Evolutionary conservation across 306 rosid genomes (phyloP).

Genomic region (Lupinus albus): DNA sequence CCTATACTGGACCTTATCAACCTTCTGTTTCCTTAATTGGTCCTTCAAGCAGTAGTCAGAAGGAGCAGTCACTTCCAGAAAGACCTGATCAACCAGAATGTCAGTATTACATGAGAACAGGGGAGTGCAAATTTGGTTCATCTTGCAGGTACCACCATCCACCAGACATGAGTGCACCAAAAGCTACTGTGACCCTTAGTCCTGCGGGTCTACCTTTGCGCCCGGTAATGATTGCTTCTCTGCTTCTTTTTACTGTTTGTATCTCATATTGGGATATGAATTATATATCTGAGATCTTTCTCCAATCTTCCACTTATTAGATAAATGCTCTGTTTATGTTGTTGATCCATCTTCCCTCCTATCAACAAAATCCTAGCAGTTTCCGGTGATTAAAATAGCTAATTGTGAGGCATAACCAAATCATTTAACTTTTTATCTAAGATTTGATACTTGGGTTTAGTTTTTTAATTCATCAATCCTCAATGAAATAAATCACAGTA

Average conservation of each 20-base stretch:
- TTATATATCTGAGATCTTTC: slow-evolving; percentile 7
- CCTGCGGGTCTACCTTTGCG: slow-evolving; percentile 86
- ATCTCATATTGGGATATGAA: slow-evolving; percentile 39
- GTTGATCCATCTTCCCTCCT: slow-evolving; percentile 6
- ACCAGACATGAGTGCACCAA: slow-evolving; percentile 61
- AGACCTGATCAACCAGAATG: slow-evolving; percentile 90
- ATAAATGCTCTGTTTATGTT: neutral
- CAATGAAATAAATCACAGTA: neutral
- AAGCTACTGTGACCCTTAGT: slow-evolving; percentile 58
- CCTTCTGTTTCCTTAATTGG: slow-evolving; percentile 62
- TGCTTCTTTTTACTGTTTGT: slow-evolving; percentile 28
- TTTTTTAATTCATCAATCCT: neutral
- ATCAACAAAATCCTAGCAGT: slow-evolving; percentile 15
- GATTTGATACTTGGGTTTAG: slow-evolving; percentile 29
- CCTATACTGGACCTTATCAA: slow-evolving; percentile 69
- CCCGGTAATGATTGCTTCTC: slow-evolving; percentile 68
- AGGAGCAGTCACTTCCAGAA: slow-evolving; percentile 71
- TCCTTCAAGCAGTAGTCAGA: slow-evolving; percentile 65
- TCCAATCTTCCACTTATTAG: slow-evolving; percentile 25
- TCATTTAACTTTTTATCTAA: slow-evolving; percentile 1
- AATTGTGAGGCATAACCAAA: slow-evolving; percentile 20
- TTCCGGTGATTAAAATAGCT: slow-evolving; percentile 17
- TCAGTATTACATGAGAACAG: slow-evolving; percentile 79
- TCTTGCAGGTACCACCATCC: slow-evolving; percentile 91
- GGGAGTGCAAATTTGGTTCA: slow-evolving; percentile 78